Evolutionary conservation across 768 basidiomycete species (phyloP).

Genomic region (Calocybe cyanea): DNA sequence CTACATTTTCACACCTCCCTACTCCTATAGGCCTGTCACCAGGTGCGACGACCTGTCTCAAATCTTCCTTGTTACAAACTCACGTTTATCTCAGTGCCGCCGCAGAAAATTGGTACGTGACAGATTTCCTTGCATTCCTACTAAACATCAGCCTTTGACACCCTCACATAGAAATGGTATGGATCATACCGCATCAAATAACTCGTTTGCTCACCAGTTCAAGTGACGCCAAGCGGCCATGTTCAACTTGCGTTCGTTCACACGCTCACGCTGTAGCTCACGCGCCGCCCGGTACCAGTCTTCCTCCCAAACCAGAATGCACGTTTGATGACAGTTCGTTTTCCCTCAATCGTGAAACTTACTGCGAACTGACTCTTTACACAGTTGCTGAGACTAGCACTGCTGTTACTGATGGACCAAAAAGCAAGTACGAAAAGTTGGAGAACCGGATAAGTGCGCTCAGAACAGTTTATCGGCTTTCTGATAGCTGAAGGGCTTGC

Average conservation of each 20-base stretch:
- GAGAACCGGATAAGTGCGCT: slow-evolving; percentile 66
- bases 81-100: slow-evolving; percentile 50
- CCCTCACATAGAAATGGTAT: slow-evolving; percentile 55
- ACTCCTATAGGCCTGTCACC: slow-evolving; percentile 47
- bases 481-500: slow-evolving; percentile 1
- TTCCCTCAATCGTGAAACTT: background rate
- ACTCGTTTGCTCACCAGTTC: background rate
- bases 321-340: slow-evolving; percentile 70
- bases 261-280: slow-evolving; percentile 67
- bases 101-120: slow-evolving; percentile 60
- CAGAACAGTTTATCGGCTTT: background rate
- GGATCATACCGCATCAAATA: slow-evolving; percentile 5
- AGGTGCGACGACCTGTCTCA: slow-evolving; percentile 32
- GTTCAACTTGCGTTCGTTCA: slow-evolving; percentile 73
- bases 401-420: slow-evolving; percentile 45
- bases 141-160: no score
- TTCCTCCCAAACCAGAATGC: slow-evolving; percentile 61
- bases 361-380: background rate
- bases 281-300: slow-evolving; percentile 49
- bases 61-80: slow-evolving; percentile 15
- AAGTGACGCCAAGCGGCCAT: slow-evolving; percentile 75
- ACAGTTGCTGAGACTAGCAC: slow-evolving; percentile 39
- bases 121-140: background rate
- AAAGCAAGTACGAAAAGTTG: slow-evolving; percentile 57
- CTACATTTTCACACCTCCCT: slow-evolving; percentile 17